Conservation (phyloP, 1,284 basidiomycete species). For the Puccinia polysora region DNA sequence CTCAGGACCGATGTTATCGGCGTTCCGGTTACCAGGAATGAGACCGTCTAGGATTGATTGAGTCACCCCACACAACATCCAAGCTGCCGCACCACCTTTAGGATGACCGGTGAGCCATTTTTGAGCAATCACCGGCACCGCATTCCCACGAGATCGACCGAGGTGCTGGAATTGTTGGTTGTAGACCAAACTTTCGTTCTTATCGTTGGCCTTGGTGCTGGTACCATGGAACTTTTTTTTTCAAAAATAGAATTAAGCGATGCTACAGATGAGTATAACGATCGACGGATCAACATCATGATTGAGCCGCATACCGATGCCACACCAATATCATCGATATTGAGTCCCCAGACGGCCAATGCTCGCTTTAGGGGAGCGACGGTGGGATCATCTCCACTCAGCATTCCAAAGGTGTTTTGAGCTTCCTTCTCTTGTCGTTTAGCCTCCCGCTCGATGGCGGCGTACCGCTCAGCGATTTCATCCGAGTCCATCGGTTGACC, state of each 20-base stretch:
- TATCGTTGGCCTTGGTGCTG: constrained; percentile 94
- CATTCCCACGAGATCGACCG: constrained; percentile 83
- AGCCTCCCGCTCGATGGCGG: constrained; percentile 82
- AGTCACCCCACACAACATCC: constrained; percentile 90
- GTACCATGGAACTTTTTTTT: constrained; percentile 92
- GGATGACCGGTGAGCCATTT: constrained; percentile 86
- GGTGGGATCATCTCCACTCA: constrained; percentile 76
- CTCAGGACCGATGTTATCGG: constrained; percentile 80
- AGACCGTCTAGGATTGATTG: constrained; percentile 81
- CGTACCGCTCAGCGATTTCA: constrained; percentile 68
- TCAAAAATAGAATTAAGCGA: constrained; percentile 52
- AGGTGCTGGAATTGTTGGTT: constrained; percentile 85
- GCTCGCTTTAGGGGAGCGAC: constrained; percentile 87
- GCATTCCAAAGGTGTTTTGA: constrained; percentile 83
- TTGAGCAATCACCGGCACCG: constrained; percentile 92
- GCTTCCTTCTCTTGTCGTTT: constrained; percentile 83
- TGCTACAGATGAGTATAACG: not conserved
- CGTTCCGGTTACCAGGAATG: constrained; percentile 94
- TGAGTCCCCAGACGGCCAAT: constrained; percentile 91
- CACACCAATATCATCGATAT: constrained; percentile 75
- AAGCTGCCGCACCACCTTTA: constrained; percentile 94
- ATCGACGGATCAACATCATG: not conserved
- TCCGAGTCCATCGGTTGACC: constrained; percentile 61
- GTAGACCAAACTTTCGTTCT: constrained; percentile 96
- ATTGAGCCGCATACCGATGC: constrained; percentile 53